These are phyloP conservation scores for Myxozyma geophila DNA, from an alignment of 805 yeast genomes.

Conservation along the genomic window DNA sequence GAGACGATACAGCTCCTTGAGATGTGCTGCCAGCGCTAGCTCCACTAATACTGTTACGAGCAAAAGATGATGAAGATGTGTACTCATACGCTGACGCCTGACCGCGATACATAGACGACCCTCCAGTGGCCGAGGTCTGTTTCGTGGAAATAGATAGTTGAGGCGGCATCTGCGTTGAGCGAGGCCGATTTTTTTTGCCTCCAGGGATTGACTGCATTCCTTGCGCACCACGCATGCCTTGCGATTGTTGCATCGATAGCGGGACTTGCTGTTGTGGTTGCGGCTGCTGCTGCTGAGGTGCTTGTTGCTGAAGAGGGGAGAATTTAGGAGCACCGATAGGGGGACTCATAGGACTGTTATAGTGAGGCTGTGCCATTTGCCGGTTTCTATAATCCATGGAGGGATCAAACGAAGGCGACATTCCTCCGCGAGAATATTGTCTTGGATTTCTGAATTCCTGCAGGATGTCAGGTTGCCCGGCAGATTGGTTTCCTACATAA, in stretches of 20 bases:
- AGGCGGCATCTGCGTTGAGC: constrained; percentile 12
- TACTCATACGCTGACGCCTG: constrained; percentile 19
- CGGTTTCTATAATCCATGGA: constrained; percentile 19
- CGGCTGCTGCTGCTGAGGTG: constrained; percentile 1
- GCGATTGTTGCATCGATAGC: not conserved
- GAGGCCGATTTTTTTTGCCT: constrained; percentile 19
- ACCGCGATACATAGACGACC: constrained; percentile 11
- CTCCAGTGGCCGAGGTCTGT: not conserved
- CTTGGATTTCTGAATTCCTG: constrained; percentile 30
- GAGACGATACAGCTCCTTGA: not conserved
- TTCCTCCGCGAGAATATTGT: constrained; percentile 10
- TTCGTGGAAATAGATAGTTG: constrained; percentile 6
- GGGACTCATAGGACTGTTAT: constrained; percentile 13
- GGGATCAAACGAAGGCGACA: constrained; percentile 19
- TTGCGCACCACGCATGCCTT: not conserved
- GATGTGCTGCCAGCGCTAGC: not conserved
- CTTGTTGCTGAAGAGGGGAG: constrained; percentile 6
- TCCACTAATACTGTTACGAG: constrained; percentile 6
- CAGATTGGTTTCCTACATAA: constrained; percentile 1
- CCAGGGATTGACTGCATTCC: constrained; percentile 1
- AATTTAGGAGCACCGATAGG: not conserved
- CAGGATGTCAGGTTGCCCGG: constrained; percentile 17
- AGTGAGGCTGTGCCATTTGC: constrained; percentile 13
- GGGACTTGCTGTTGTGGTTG: constrained; percentile 9
- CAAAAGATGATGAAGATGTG: constrained; percentile 6